A percentile compares a stretch with the other conserved stretches of the same genome.
Conservation (phyloP, 768 basidiomycete genomes). For the Ramaria rubella region DNA sequence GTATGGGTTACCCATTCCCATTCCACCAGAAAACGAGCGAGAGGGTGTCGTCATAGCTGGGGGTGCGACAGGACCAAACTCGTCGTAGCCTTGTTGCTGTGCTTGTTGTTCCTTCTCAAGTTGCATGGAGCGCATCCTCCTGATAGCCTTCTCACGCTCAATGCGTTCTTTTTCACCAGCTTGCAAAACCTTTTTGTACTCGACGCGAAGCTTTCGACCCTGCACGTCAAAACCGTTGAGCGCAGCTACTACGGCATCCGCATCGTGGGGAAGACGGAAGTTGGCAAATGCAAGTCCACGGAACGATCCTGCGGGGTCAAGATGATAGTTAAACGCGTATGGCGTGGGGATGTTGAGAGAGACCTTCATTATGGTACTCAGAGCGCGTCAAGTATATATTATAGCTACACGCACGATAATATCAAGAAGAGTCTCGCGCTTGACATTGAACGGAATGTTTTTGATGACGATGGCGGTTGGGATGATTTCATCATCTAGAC, state of each 20-base stretch:
- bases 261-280: constrained; percentile 85
- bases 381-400: constrained; percentile 1
- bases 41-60: constrained; percentile 39
- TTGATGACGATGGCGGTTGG: constrained; percentile 99
- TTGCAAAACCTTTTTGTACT: constrained; percentile 99
- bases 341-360: constrained; percentile 92
- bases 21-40: constrained; percentile 58
- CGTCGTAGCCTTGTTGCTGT: constrained; percentile 48
- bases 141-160: constrained; percentile 96
- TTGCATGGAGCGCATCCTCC: constrained; percentile 97
- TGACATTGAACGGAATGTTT: constrained; percentile 99
- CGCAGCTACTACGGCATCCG: constrained; percentile 92
- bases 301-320: constrained; percentile 94
- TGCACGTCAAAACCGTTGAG: constrained; percentile 95
- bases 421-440: constrained; percentile 91
- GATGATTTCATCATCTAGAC: constrained; percentile 84
- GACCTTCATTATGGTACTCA: constrained; percentile 44
- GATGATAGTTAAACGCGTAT: constrained; percentile 99
- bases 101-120: constrained; percentile 73
- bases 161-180: constrained; percentile 99
- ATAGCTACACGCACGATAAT: constrained; percentile 70
- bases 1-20: constrained; percentile 39
- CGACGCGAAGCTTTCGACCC: constrained; percentile 94
- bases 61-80: constrained; percentile 55
- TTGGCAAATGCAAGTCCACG: constrained; percentile 98